Conservation (phyloP, 805 yeast genomes). For the Wickerhamomyces chaumierensis region DNA sequence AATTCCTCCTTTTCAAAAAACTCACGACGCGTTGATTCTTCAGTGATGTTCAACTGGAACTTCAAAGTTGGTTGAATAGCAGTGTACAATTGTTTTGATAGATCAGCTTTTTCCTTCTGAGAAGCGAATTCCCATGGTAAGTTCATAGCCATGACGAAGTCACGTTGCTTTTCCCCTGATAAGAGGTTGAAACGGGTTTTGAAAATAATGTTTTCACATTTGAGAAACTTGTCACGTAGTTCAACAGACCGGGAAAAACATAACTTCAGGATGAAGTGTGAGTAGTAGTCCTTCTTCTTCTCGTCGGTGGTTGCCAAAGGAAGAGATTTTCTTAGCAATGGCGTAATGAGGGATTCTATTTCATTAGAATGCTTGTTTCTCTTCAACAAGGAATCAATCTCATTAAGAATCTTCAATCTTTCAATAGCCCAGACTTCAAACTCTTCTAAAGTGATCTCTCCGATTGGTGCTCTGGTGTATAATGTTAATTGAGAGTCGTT, state of each 20-base stretch:
- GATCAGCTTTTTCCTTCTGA: conserved; percentile 44
- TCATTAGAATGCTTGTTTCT: conserved; percentile 57
- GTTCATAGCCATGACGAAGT: conserved; percentile 54
- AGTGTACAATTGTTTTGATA: conserved; percentile 38
- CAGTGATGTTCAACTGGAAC: conserved; percentile 26
- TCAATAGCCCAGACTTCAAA: conserved; percentile 96
- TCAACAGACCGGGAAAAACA: conserved; percentile 88
- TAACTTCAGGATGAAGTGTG: conserved; percentile 78
- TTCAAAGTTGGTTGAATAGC: conserved; percentile 35
- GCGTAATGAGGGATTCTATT: conserved; percentile 51
- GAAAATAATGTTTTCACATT: conserved; percentile 67
- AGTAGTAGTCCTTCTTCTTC: conserved; percentile 80
- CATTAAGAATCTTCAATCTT: conserved; percentile 70
- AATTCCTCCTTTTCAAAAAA: conserved; percentile 52
- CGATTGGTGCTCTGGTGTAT: conserved; percentile 66
- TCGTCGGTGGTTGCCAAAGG: conserved; percentile 44
- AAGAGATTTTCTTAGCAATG: conserved; percentile 48
- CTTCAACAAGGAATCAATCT: conserved; percentile 65
- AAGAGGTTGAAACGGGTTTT: conserved; percentile 57
- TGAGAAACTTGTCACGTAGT: conserved; percentile 64
- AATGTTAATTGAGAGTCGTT: conserved; percentile 54
- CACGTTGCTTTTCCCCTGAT: conserved; percentile 54
- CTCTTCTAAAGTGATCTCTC: conserved; percentile 83
- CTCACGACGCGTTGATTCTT: conserved; percentile 30
- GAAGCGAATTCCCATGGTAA: conserved; percentile 64